A percentile compares a stretch with the other conserved stretches of the same genome.
Conservation (phyloP, 352 stramenopile genomes). For the Phytopythium sindhum region DNA sequence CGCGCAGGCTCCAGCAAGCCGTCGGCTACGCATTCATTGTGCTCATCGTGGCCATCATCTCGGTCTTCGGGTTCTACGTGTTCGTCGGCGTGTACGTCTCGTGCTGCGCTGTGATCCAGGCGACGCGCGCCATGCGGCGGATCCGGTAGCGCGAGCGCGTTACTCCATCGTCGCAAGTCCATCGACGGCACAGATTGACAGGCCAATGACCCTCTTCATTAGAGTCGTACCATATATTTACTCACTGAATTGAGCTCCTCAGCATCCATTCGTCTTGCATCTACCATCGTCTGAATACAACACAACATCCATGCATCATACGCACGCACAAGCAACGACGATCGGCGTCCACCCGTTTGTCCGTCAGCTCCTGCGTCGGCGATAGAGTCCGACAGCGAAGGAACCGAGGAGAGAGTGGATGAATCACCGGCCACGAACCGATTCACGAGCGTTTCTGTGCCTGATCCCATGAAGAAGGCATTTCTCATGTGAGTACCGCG, state of each 20-base stretch:
- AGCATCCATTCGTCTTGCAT: too few relatives aligned
- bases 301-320: too few relatives aligned
- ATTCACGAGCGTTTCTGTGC: too few relatives aligned
- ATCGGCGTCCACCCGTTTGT: too few relatives aligned
- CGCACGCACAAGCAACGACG: too few relatives aligned
- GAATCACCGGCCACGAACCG: not conserved
- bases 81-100: constrained; percentile 51
- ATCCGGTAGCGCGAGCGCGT: not conserved
- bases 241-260: not conserved
- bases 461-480: too few relatives aligned
- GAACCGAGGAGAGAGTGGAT: too few relatives aligned
- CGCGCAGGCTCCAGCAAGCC: constrained; percentile 32
- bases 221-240: constrained; percentile 5
- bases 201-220: not conserved
- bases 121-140: constrained; percentile 11
- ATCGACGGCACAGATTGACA: not conserved
- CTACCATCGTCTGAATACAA: too few relatives aligned
- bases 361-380: too few relatives aligned
- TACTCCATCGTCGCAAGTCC: not conserved
- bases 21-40: constrained; percentile 47
- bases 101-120: constrained; percentile 19
- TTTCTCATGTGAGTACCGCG: too few relatives aligned
- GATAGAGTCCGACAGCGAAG: too few relatives aligned
- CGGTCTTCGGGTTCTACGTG: constrained; percentile 45
- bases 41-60: constrained; percentile 49